Percentiles rank a stretch among this genome's conserved stretches.
phyloP scores from a whole-genome alignment of 768 basidiomycete species.

The Gloeopeniophorella convolvens region DNA sequence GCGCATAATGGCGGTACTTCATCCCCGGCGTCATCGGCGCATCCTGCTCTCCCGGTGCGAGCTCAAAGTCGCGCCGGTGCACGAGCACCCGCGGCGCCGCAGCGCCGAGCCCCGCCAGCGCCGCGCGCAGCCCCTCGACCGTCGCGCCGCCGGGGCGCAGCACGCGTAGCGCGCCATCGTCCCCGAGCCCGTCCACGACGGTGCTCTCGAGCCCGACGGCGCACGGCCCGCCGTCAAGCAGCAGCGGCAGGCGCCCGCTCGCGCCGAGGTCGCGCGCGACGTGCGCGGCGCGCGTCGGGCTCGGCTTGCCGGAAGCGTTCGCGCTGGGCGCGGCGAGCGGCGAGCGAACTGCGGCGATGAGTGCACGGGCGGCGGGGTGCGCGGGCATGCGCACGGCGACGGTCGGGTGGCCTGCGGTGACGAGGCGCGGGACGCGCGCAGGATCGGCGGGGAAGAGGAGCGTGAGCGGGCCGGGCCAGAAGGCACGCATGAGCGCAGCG shows the following conservation, averaged over 20 bases:
- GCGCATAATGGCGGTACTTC: slow-evolving; percentile 98
- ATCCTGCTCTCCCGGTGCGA: slow-evolving; percentile 58
- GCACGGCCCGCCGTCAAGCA: slow-evolving; percentile 91
- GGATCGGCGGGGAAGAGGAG: slow-evolving; percentile 79
- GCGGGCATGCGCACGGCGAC: slow-evolving; percentile 93
- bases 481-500: slow-evolving; percentile 64
- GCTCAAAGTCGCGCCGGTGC: slow-evolving; percentile 66
- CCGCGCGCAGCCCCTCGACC: slow-evolving; percentile 71
- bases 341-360: slow-evolving; percentile 65
- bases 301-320: slow-evolving; percentile 90
- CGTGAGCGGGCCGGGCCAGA: slow-evolving; percentile 95
- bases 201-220: slow-evolving; percentile 93
- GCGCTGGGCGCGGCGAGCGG: slow-evolving; percentile 95
- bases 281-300: slow-evolving; percentile 85
- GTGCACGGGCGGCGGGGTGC: slow-evolving; percentile 85
- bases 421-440: slow-evolving; percentile 55
- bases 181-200: slow-evolving; percentile 80
- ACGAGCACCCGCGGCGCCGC: slow-evolving; percentile 49
- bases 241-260: slow-evolving; percentile 50
- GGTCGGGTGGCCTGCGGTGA: slow-evolving; percentile 73
- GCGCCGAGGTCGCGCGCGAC: slow-evolving; percentile 73
- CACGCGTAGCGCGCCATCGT: slow-evolving; percentile 70
- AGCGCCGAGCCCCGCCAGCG: slow-evolving; percentile 37
- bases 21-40: slow-evolving; percentile 95
- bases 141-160: slow-evolving; percentile 90